Evolutionary conservation across 345 rosid genomes (phyloP).

Genomic region (Moringa oleifera): DNA sequence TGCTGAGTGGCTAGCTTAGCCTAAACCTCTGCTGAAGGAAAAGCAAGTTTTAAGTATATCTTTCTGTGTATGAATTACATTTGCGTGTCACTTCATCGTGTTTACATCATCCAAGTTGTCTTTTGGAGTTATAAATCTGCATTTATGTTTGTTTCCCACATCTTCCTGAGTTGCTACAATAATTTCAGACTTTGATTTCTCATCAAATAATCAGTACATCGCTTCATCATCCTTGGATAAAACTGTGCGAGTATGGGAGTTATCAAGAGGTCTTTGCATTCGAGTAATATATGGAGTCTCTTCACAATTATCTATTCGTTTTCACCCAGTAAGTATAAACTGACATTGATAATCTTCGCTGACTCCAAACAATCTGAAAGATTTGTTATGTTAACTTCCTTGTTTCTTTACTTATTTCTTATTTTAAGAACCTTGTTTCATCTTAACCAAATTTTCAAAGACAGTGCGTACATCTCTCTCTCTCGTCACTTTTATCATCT

Average conservation of each 20-base stretch:
- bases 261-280: slow-evolving; percentile 83
- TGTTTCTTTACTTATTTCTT: background rate
- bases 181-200: slow-evolving; percentile 89
- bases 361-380: slow-evolving; percentile 2
- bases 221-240: slow-evolving; percentile 93
- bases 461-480: too few species aligned
- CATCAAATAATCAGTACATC: slow-evolving; percentile 94
- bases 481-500: too few species aligned
- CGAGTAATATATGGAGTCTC: slow-evolving; percentile 92
- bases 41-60: too few species aligned
- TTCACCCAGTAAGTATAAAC: slow-evolving; percentile 78
- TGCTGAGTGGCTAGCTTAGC: background rate
- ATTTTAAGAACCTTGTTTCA: background rate
- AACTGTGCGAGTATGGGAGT: slow-evolving; percentile 98
- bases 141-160: slow-evolving; percentile 10
- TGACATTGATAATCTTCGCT: slow-evolving; percentile 4
- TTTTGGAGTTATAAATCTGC: too few species aligned
- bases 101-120: too few species aligned
- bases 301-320: slow-evolving; percentile 82
- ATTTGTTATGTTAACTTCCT: background rate
- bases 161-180: slow-evolving; percentile 16
- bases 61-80: too few species aligned
- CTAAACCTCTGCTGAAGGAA: background rate
- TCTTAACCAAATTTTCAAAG: too few species aligned
- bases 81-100: too few species aligned